Base-by-base conservation (phyloP, 2,329 filamentous ascomycete genomes). In the Xylariomycetidae sp. region DNA sequence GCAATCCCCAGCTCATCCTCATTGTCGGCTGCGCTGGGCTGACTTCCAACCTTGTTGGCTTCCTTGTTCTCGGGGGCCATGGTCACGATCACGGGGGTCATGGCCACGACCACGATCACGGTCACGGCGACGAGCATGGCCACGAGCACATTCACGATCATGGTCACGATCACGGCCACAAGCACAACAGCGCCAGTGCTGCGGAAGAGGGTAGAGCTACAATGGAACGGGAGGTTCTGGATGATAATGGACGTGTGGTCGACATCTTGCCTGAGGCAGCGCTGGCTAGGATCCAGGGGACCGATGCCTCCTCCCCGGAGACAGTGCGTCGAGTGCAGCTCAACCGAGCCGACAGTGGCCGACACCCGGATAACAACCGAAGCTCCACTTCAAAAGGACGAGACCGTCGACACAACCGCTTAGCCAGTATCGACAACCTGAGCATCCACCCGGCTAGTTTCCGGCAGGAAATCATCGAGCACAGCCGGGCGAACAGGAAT, bases 31-130 rank as follows among this genome's bases (percentile, higher is more conserved):
- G 74, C 42, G 72, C 86, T 38, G 92, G 92, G 32, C 74, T 98
- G 10, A 70, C 79, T 6, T 95, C 89, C 19, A 98, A 98, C 54
- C 73, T 96, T 14, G 66, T 90, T 30, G 92, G 92, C 2, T 81
- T 98, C 43, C 74, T 90, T 36, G 78, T 98, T 19, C 86, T 98
- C 52, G 92, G 94, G 47, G 90, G 94, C 36, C 90, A 96, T 56
- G 85, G 86, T 3, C 90, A 96, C 57, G 77, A 43, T 10, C 86
- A 92, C 55, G n/a, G n/a, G n/a, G 82, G 80, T 4, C 65, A 64
- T 30, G 72, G 64, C 10, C 70, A 66, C 27, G 71, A 79, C 2
- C 70, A 76, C 51, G 31, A 55, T 41, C 31, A 56, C 10, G 31
- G 55, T 41, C 31, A 56, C 10, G 67, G 68, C 40, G 65, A 74